These are phyloP conservation scores for Candida sp. DNA, from an alignment of 1,139 yeast genomes.

Conservation along the genomic window DNA sequence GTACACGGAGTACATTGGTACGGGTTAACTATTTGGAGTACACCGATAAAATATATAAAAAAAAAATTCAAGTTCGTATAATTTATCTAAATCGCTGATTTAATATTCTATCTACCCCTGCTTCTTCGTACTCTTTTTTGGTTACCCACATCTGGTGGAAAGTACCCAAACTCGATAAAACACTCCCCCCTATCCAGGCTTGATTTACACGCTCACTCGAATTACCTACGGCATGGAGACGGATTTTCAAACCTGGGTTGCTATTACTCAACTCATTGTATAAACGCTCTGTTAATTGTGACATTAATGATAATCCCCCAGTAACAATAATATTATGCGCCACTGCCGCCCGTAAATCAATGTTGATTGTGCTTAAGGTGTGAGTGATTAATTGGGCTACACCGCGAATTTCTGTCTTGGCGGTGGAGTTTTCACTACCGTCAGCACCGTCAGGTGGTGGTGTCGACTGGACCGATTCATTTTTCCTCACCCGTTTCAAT, in stretches of 20 bases:
- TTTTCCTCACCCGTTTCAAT: constrained; percentile 55
- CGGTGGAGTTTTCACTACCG: background rate
- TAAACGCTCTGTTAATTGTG: constrained; percentile 82
- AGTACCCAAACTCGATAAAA: constrained; percentile 87
- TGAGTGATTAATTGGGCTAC: constrained; percentile 68
- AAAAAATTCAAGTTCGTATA: too few species aligned
- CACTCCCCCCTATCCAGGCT: constrained; percentile 96
- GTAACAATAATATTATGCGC: constrained; percentile 92
- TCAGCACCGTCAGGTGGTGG: constrained; percentile 28
- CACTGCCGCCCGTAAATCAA: constrained; percentile 84
- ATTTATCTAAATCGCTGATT: constrained; percentile 66
- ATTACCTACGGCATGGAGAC: constrained; percentile 88
- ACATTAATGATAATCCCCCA: constrained; percentile 86
- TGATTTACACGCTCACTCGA: constrained; percentile 79
- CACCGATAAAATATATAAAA: too few species aligned
- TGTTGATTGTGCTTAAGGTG: constrained; percentile 71
- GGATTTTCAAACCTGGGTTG: constrained; percentile 89
- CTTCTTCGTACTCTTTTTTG: constrained; percentile 86
- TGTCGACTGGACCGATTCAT: constrained; percentile 35
- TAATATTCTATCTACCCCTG: constrained; percentile 78
- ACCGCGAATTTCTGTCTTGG: constrained; percentile 37
- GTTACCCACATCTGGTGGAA: constrained; percentile 98
- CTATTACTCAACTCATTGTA: constrained; percentile 67
- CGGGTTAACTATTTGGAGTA: background rate
- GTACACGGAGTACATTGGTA: constrained; percentile 1